Base-by-base conservation (phyloP, 169 alveolate genomes). In the Plasmodium cynomolgi region DNA sequence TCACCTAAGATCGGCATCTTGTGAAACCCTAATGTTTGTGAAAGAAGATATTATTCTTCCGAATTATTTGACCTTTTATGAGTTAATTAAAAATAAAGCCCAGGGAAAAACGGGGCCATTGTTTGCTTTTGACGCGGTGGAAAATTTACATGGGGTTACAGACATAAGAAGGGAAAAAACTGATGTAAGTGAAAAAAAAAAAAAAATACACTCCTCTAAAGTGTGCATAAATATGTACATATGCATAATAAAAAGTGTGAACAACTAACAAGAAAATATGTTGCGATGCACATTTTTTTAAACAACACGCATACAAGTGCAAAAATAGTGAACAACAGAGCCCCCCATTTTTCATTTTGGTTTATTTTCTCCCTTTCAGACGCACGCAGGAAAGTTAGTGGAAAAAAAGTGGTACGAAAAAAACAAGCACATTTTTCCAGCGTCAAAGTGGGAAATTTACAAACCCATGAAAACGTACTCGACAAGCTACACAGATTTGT, bases 371-470 rank as follows among this genome's bases (percentile, higher is more conserved):
- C 77, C 54, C 3, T 31, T 88, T 88, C 34, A 88, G 94, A 88
- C 94, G 0, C 94, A 88, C 74, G 95, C 95, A 15, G 96, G 96
- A 2, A 93, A 93, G 75, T 50, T 93, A 33, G 94, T 93, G 71
- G 96, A 93, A 82, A 68, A 75, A 71, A 84, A 82, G 34, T 93
- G 96, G 96, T 93, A 93, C 68, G 96, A 93, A 85, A 86, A 37
- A 92, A 93, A 93, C 81, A 84, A 93, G 56, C 96, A 93, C 50
- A 92, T 86, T 26, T 93, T 93, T 71, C 96, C 96, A 3, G 96
- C 96, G 17, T 84, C 93, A 41, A 84, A 93, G 44, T 93, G 96
- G 96, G 96, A 93, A 73, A 71, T 79, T 75, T 93, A 93, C 77
- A 86, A 93, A n/a, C 96, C 96, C 41, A 31, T 82, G 54, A 93